phyloP scores from a whole-genome alignment of 1,284 basidiomycete genomes.

The Fistulinella staudtii region DNA sequence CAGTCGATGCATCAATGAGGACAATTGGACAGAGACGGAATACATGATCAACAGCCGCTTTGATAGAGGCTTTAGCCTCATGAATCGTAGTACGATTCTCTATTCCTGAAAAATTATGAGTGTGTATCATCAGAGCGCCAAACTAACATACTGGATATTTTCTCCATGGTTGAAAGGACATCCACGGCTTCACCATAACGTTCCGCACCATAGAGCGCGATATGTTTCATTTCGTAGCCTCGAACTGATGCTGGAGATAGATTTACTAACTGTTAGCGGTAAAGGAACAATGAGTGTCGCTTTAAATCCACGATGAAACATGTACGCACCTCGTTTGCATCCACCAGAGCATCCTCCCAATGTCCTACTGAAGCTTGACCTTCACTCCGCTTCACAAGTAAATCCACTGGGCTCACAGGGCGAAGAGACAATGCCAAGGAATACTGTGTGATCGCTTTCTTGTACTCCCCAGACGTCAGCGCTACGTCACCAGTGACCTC shows the following conservation, averaged over 20 bases:
- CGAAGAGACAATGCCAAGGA: neutral
- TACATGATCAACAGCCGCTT: no score
- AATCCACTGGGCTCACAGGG: neutral
- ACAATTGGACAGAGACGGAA: neutral
- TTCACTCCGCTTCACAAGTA: slow-evolving; percentile 8
- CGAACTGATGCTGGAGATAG: neutral
- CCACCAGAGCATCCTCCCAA: slow-evolving; percentile 3
- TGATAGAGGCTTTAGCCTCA: no score
- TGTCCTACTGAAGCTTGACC: neutral
- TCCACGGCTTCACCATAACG: neutral
- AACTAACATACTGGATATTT: no score
- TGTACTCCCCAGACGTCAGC: neutral
- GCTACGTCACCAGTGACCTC: neutral
- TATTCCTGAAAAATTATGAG: no score
- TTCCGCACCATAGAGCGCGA: neutral
- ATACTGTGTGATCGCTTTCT: neutral
- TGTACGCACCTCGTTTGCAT: slow-evolving; percentile 10
- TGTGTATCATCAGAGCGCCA: no score
- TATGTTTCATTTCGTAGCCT: slow-evolving; percentile 10
- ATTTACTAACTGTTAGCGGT: no score
- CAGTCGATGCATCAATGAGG: neutral
- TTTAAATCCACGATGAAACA: neutral
- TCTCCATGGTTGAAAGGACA: slow-evolving; percentile 4
- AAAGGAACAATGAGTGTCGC: no score
- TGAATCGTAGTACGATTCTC: no score